Evolutionary conservation across 2,329 filamentous ascomycete genomes (phyloP), one percentile per base, ranked within the genome.

Genomic region (Ploettnerulaceae sp.): DNA sequence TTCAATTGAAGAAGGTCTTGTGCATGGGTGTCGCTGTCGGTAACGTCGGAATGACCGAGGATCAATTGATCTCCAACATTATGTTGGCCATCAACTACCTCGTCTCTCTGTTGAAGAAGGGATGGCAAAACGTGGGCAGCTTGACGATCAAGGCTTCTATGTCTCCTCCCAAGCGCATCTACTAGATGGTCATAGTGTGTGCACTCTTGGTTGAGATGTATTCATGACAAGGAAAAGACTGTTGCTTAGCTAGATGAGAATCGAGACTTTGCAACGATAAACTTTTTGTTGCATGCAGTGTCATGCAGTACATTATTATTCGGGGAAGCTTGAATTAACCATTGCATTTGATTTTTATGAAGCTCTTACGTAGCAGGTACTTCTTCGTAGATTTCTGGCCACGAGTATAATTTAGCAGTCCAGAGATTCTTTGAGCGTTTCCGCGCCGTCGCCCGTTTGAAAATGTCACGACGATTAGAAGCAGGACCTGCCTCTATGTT

Each of bases 61-160:
- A 98, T 69, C 88, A 96, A 80, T 78, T 98, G 62, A 84, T 98
- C 63, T 86, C 81, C 70, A 98, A 98, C 86, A 90, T 97, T 76
- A 98, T 98, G 93, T 61, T 98, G 77, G 82, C 91, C 75, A 97
- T 98, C 85, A 98, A 98, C 87, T 98, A 98, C 84, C 84, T 98
- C 61, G 91, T 98, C 72, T 96, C 89, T 59, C 81, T 98, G 64
- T 80, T 98, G 71, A 98, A 98, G 89, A 98, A 98, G 88, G 93
- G 93, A 72, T 98, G 93, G 93, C 93, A 98, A 82, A 98, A 98
- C 83, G 93, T 98, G 68, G 93, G 93, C 71, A 93, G 86, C 81
- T 82, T 98, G 77, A 95, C 90, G 71, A 93, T 98, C 82, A 98
- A 98, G 88, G 93, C 93, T 76, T 87, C 87, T 79, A 98, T 98